Evolutionary conservation across 2,329 filamentous ascomycete genomes (phyloP).

Genomic region (Fusarium sp.): DNA sequence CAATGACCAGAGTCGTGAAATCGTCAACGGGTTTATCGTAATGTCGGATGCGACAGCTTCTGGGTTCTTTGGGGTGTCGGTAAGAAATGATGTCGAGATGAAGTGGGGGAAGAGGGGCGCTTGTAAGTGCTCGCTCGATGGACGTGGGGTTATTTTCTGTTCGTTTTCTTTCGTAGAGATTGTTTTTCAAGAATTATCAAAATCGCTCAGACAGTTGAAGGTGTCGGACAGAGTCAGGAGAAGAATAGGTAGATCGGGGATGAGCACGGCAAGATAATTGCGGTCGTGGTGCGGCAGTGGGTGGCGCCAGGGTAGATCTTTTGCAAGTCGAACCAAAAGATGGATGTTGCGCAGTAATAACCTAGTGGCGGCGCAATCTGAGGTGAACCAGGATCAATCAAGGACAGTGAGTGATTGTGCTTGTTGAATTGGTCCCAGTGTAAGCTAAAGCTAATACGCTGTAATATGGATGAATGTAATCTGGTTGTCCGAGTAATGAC

Average conservation of each 20-base stretch:
- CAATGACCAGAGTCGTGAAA: slow-evolving; percentile 21
- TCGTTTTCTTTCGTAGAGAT: not conserved
- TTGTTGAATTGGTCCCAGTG: slow-evolving; percentile 17
- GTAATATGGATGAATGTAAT: slow-evolving; percentile 8
- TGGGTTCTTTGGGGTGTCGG: slow-evolving; percentile 10
- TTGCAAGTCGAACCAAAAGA: slow-evolving; percentile 36
- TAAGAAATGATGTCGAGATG: slow-evolving; percentile 17
- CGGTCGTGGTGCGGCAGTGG: slow-evolving; percentile 26
- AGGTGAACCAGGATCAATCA: slow-evolving; percentile 18
- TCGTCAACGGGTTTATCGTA: slow-evolving; percentile 13
- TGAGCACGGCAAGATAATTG: slow-evolving; percentile 8
- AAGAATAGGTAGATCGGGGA: not conserved
- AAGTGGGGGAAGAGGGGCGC: slow-evolving; percentile 33
- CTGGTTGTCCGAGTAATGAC: slow-evolving; percentile 20
- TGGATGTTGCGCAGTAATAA: slow-evolving; percentile 29
- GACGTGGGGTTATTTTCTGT: not conserved
- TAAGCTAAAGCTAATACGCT: slow-evolving; percentile 16
- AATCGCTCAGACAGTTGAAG: not conserved
- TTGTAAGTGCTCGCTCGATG: slow-evolving; percentile 36
- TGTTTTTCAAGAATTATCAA: not conserved
- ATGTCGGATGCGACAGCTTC: slow-evolving; percentile 21
- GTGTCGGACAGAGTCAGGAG: not conserved
- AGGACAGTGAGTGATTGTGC: not conserved
- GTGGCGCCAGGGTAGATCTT: slow-evolving; percentile 27
- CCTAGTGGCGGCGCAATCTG: slow-evolving; percentile 28